phyloP scores from a whole-genome alignment of 495 filamentous ascomycete species.

The Hypoxylon lienhwacheense region DNA sequence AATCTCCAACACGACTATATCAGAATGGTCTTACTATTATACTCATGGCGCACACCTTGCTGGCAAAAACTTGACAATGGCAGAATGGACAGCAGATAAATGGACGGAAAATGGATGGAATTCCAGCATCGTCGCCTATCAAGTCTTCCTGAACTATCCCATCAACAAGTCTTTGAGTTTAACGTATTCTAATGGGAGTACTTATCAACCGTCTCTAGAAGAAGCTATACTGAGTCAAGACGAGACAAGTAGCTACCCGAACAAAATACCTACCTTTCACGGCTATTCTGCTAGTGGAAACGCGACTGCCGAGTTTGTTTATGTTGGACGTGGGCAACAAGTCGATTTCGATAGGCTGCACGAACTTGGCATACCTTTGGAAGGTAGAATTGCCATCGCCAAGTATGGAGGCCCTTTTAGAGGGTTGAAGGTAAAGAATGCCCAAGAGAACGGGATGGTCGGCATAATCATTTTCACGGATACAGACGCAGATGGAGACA shows the following conservation, averaged over 20 bases:
- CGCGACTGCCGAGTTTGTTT: slow-evolving; percentile 70
- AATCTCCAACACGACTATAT: slow-evolving; percentile 36
- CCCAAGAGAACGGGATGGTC: slow-evolving; percentile 81
- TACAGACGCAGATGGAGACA: slow-evolving; percentile 74
- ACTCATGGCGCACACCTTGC: slow-evolving; percentile 45
- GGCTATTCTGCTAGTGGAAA: slow-evolving; percentile 84
- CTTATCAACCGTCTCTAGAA: slow-evolving; percentile 70
- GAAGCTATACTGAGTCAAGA: slow-evolving; percentile 80
- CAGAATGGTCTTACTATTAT: slow-evolving; percentile 43
- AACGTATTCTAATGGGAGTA: slow-evolving; percentile 53
- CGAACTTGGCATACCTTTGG: slow-evolving; percentile 66
- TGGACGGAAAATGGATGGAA: slow-evolving; percentile 76
- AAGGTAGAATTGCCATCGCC: slow-evolving; percentile 78
- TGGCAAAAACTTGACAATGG: slow-evolving; percentile 47
- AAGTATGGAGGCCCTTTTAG: slow-evolving; percentile 81
- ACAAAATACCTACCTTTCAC: slow-evolving; percentile 83
- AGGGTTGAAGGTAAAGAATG: slow-evolving; percentile 82
- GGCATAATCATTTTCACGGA: slow-evolving; percentile 81
- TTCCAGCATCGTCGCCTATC: slow-evolving; percentile 70
- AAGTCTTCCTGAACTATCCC: slow-evolving; percentile 84
- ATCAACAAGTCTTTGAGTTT: slow-evolving; percentile 70
- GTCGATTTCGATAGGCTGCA: slow-evolving; percentile 76
- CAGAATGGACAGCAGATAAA: slow-evolving; percentile 75
- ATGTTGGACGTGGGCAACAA: slow-evolving; percentile 76
- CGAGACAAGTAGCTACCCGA: slow-evolving; percentile 63